Evolutionary conservation across 176 grass and related monocot species (phyloP), one percentile per base, ranked within the genome.

Genomic region (Aegilops umbellulata): DNA sequence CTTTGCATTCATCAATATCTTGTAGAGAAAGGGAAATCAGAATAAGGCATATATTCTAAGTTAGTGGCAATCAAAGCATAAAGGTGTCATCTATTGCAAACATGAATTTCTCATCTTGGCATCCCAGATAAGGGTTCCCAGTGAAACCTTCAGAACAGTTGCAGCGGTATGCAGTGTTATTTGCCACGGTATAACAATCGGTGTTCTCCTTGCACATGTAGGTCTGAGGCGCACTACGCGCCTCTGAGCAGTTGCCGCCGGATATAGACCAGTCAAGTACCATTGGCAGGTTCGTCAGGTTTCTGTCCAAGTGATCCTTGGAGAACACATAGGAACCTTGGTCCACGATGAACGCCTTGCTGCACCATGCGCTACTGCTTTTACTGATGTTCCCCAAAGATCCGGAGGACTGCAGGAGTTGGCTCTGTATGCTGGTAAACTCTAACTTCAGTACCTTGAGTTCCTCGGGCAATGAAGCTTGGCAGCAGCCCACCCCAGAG

Each of bases 1-100:
- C 78, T 41, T 67, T 67, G 35, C 85, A 87, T 82, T 87, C 85
- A 10, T 87, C 65, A 17, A 82, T 82, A 82, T 87, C 85, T 87
- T 80, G 11, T 47, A 41, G 38, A 65, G 24, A 65, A 65, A 46
- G 5, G 60, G 32, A 80, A 5, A 65, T 46, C 8, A 30, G 38
- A 46, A 2, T 20, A 27, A 44, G 36, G 16, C 15, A 44, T 12
- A 29, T 76, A 29, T 35, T 16, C 31, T 24, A 36, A 78, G 5
- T 23, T 25, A 60, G n/a, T 64, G n/a, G 14, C 32, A 65, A 29
- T 19, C 15, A 29, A 19, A 8, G 1, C 5, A 2, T 26, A 80
- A 65, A 42, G 6, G 7, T 61, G 20, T 16, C 55, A 10, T 4
- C 44, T 16, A 30, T 62, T 14, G 20, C 22, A 62, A 63, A 23